These are phyloP conservation scores for Plasmodium gallinaceum DNA, from an alignment of 169 alveolate species.

Conservation along the genomic window DNA sequence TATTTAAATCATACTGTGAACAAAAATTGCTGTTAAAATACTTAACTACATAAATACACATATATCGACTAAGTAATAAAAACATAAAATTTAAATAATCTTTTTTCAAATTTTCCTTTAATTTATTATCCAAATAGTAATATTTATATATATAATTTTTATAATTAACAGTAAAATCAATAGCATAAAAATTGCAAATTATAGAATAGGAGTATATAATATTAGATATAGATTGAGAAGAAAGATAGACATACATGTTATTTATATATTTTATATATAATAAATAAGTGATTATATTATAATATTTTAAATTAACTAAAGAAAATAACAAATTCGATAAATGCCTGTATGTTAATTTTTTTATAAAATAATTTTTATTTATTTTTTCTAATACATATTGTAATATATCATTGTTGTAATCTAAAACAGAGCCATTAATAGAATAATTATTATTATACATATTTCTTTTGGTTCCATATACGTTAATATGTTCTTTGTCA, in stretches of 20 bases:
- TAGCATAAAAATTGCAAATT: conserved; percentile 47
- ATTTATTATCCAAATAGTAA: conserved; percentile 11
- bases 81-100: conserved; percentile 62
- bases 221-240: conserved; percentile 66
- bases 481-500: neutral
- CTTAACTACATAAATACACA: conserved; percentile 27
- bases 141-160: conserved; percentile 48
- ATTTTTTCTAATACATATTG: conserved; percentile 47
- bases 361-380: conserved; percentile 63
- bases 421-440: conserved; percentile 11
- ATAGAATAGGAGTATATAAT: conserved; percentile 40
- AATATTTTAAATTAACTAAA: conserved; percentile 56
- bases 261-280: conserved; percentile 43
- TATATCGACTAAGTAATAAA: conserved; percentile 45
- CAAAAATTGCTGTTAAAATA: neutral
- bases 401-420: conserved; percentile 60
- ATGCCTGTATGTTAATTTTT: conserved; percentile 67
- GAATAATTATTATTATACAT: neutral
- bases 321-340: conserved; percentile 56
- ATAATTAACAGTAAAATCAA: conserved; percentile 57
- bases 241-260: conserved; percentile 49
- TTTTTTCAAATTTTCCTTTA: neutral
- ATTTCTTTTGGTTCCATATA: neutral
- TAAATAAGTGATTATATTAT: conserved; percentile 48
- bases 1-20: conserved; percentile 9